phyloP scores from a whole-genome alignment of 306 rosid species.

The Arachis hypogaea region DNA sequence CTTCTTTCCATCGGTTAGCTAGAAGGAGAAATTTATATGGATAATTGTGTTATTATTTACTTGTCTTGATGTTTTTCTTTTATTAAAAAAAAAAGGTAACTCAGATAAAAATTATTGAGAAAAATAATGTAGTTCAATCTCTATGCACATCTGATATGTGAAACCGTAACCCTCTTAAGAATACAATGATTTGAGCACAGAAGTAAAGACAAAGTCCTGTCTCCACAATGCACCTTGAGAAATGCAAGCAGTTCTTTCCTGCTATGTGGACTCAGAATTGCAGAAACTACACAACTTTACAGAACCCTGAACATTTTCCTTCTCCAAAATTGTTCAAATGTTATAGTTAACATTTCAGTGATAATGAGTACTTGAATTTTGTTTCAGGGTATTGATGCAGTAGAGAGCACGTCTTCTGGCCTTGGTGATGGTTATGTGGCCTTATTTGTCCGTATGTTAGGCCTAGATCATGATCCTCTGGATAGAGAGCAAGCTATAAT shows the following conservation, averaged over 20 bases:
- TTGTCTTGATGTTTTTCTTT: no score
- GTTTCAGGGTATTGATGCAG: conserved; percentile 61
- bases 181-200: background rate
- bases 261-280: background rate
- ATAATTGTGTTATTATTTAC: background rate
- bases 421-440: conserved; percentile 69
- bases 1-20: background rate
- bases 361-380: conserved; percentile 26
- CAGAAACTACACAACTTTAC: background rate
- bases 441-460: conserved; percentile 86
- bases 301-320: background rate
- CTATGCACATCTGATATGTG: background rate
- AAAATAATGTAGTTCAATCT: background rate
- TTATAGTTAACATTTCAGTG: conserved; percentile 3
- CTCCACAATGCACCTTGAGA: background rate
- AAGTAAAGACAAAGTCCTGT: background rate
- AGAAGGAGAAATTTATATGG: background rate
- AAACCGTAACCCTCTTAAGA: background rate
- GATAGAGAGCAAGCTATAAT: conserved; percentile 85
- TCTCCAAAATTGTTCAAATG: background rate
- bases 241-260: background rate
- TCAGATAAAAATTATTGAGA: background rate
- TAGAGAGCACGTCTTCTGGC: conserved; percentile 44
- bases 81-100: background rate
- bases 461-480: conserved; percentile 66